Conservation (phyloP, 2,329 filamentous ascomycete genomes). For the Colletotrichum acutatum region DNA sequence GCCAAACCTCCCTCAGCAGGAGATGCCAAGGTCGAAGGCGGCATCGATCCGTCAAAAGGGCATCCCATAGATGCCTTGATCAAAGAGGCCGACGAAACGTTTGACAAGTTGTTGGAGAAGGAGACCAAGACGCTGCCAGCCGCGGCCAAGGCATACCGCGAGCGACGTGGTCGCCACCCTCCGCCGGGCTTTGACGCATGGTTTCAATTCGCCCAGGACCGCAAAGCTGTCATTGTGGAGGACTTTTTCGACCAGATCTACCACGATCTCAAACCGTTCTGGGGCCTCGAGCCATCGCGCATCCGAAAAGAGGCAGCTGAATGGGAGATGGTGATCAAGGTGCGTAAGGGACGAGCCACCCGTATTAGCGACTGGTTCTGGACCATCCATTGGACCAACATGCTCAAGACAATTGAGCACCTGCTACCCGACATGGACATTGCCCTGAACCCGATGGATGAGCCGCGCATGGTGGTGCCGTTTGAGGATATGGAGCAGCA, state of each 20-base stretch:
- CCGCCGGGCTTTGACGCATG: conserved; percentile 61
- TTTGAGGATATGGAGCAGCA: conserved; percentile 70
- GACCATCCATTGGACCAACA: conserved; percentile 66
- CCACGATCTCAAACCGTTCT: conserved; percentile 64
- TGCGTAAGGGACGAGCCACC: conserved; percentile 64
- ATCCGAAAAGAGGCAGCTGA: conserved; percentile 64
- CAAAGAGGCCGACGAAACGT: conserved; percentile 49
- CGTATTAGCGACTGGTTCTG: conserved; percentile 67
- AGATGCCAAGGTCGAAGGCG: background rate
- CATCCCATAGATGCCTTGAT: conserved; percentile 61
- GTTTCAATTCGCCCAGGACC: conserved; percentile 56
- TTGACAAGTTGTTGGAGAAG: conserved; percentile 51
- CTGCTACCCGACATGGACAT: conserved; percentile 75
- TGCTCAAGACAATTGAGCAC: conserved; percentile 64
- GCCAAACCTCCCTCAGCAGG: background rate
- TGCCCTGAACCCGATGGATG: conserved; percentile 74
- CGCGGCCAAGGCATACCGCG: conserved; percentile 58
- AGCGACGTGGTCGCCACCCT: conserved; percentile 59
- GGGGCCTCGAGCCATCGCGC: conserved; percentile 59
- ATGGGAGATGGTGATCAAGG: conserved; percentile 71
- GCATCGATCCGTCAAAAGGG: conserved; percentile 28
- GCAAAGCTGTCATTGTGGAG: conserved; percentile 56
- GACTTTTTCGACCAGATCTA: conserved; percentile 65
- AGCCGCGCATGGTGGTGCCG: conserved; percentile 71
- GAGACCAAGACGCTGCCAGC: conserved; percentile 54